Evolutionary conservation across 2,329 filamentous ascomycete species (phyloP).

Genomic region (Penicillium nordicum): DNA sequence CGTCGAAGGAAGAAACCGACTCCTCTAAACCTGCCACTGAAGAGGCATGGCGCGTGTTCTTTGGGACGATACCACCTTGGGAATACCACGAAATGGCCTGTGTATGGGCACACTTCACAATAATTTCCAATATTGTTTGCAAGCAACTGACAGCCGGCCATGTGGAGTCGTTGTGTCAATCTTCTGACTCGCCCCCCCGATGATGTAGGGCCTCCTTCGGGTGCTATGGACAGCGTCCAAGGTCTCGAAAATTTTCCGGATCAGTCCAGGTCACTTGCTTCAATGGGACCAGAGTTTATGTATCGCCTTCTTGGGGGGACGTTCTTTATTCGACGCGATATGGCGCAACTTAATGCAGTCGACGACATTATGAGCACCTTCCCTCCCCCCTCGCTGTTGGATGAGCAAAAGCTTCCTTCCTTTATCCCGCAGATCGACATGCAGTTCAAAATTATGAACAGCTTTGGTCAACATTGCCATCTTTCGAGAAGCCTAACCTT

Average conservation of each 20-base stretch:
- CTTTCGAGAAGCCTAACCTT: slow-evolving; percentile 11
- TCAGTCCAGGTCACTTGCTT: neutral
- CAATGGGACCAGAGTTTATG: slow-evolving; percentile 16
- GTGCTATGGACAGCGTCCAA: neutral
- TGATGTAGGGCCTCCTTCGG: neutral
- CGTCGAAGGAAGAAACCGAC: too few species aligned
- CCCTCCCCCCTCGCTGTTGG: too few species aligned
- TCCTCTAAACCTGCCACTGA: too few species aligned
- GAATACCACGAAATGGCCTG: slow-evolving; percentile 22
- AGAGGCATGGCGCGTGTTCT: slow-evolving; percentile 17
- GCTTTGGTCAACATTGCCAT: slow-evolving; percentile 5
- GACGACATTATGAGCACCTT: neutral
- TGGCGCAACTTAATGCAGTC: slow-evolving; percentile 8
- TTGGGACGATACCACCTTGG: slow-evolving; percentile 21
- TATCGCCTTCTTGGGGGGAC: slow-evolving; percentile 11
- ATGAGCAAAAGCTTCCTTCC: neutral
- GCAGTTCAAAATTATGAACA: neutral
- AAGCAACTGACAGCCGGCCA: neutral
- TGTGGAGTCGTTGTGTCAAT: too few species aligned
- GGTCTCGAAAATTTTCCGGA: neutral
- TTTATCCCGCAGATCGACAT: slow-evolving; percentile 17
- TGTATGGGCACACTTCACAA: slow-evolving; percentile 7
- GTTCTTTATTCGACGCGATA: slow-evolving; percentile 8
- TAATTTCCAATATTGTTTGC: neutral
- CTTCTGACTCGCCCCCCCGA: neutral